Conservation (phyloP, 352 stramenopile genomes). For the Phytopythium mirpurense region DNA sequence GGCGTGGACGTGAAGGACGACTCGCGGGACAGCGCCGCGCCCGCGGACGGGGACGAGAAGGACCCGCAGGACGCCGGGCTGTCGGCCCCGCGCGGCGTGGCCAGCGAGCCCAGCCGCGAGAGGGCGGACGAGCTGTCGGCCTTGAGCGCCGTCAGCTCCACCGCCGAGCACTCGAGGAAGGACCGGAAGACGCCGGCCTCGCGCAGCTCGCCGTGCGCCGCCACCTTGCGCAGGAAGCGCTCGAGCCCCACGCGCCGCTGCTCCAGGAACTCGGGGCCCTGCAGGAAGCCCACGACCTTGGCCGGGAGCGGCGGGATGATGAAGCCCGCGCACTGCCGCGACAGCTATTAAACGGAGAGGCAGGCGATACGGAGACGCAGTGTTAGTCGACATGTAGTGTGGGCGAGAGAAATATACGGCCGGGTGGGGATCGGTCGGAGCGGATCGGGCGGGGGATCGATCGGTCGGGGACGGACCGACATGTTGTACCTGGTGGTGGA, state of each 20-base stretch:
- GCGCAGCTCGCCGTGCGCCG: constrained; percentile 66
- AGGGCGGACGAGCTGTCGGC: constrained; percentile 19
- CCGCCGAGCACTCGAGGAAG: constrained; percentile 71
- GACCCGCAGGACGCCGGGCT: constrained; percentile 12
- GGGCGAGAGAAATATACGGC: neutral
- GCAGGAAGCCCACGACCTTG: constrained; percentile 73
- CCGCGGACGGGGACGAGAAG: constrained; percentile 1
- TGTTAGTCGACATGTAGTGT: neutral
- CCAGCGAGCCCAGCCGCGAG: neutral
- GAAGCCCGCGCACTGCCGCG: constrained; percentile 72
- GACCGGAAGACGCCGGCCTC: constrained; percentile 62
- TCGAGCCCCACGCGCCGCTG: constrained; percentile 67
- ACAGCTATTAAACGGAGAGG: constrained; percentile 12
- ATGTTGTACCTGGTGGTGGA: constrained; percentile 57
- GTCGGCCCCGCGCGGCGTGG: constrained; percentile 15
- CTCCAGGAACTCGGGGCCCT: constrained; percentile 78
- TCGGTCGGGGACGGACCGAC: neutral
- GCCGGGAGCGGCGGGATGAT: constrained; percentile 78
- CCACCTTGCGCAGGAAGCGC: constrained; percentile 76
- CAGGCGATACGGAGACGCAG: no score
- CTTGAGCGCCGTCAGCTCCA: constrained; percentile 74
- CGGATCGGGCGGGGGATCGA: neutral
- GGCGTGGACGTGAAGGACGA: constrained; percentile 26
- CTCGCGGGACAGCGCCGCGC: neutral
- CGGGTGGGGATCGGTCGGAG: neutral